A percentile compares a stretch with the other conserved stretches of the same genome.
Conservation (phyloP, 177 flowering plant species). For the Vitis hybrid region DNA sequence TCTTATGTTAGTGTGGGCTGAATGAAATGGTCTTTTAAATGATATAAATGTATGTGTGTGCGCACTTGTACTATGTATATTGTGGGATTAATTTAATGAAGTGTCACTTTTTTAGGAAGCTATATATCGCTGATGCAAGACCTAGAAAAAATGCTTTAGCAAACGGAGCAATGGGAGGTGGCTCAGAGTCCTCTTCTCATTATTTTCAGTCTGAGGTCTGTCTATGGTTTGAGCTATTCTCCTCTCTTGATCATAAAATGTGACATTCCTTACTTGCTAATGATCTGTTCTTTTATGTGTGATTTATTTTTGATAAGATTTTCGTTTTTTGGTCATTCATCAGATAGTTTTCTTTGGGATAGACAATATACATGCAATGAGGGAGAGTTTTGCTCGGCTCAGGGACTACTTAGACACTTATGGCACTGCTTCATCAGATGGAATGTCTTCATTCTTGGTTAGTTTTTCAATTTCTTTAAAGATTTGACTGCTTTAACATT, state of each 20-base stretch:
- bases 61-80: neutral
- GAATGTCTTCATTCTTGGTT: constrained; percentile 93
- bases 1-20: too few species aligned
- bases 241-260: constrained; percentile 1
- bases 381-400: constrained; percentile 89
- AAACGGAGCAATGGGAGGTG: constrained; percentile 99
- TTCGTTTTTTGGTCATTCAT: constrained; percentile 3
- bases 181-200: constrained; percentile 96
- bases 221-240: constrained; percentile 15
- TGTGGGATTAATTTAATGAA: neutral
- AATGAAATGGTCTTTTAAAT: too few species aligned
- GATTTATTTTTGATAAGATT: too few species aligned
- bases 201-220: constrained; percentile 95
- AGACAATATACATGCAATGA: constrained; percentile 99
- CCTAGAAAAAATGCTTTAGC: constrained; percentile 99
- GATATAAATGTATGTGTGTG: neutral
- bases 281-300: constrained; percentile 1
- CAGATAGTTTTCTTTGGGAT: constrained; percentile 98
- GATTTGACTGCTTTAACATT: constrained; percentile 4
- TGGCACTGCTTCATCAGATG: constrained; percentile 94
- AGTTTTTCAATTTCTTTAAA: constrained; percentile 17
- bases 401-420: constrained; percentile 94
- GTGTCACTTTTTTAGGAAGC: constrained; percentile 57
- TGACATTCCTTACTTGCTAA: constrained; percentile 7
- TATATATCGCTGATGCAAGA: constrained; percentile 98